Evolutionary conservation across 345 rosid species (phyloP).

Genomic region (Barbarea vulgaris): DNA sequence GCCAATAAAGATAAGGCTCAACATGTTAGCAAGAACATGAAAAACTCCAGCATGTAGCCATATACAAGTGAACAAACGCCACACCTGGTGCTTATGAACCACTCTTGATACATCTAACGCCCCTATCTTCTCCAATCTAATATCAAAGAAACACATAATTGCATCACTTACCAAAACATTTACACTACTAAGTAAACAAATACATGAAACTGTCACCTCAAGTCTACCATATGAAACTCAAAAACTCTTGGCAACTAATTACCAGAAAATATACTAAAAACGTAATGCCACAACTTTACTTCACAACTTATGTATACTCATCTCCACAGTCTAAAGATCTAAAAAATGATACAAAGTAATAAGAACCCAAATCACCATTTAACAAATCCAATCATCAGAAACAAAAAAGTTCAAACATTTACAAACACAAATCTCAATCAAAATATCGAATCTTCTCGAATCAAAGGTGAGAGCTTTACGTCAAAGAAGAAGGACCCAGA

Average conservation of each 20-base stretch:
- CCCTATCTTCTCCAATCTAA: conserved; percentile 87
- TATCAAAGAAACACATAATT: conserved; percentile 7
- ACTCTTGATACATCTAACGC: conserved; percentile 59
- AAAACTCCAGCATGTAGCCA: conserved; percentile 99
- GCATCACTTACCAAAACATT: not conserved
- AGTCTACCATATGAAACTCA: not conserved
- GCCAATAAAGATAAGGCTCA: conserved; percentile 88
- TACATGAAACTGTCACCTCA: not conserved
- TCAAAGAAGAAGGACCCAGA: conserved; percentile 80
- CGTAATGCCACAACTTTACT: conserved; percentile 10
- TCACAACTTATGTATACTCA: not conserved
- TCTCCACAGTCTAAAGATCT: conserved; percentile 17
- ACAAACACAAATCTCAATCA: conserved; percentile 9
- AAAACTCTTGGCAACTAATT: not conserved
- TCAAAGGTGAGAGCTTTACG: conserved; percentile 45
- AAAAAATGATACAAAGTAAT: not conserved
- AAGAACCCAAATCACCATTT: conserved; percentile 11
- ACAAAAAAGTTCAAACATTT: not conserved
- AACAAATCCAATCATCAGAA: not conserved
- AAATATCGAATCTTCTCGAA: not conserved
- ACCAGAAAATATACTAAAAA: not conserved
- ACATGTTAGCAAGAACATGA: conserved; percentile 89
- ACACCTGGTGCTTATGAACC: conserved; percentile 60
- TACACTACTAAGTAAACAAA: not conserved
- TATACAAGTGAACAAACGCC: conserved; percentile 86